A percentile compares a stretch with the other conserved stretches of the same genome.
phyloP scores from a whole-genome alignment of 768 basidiomycete species.

The Tylopilus sp. region DNA sequence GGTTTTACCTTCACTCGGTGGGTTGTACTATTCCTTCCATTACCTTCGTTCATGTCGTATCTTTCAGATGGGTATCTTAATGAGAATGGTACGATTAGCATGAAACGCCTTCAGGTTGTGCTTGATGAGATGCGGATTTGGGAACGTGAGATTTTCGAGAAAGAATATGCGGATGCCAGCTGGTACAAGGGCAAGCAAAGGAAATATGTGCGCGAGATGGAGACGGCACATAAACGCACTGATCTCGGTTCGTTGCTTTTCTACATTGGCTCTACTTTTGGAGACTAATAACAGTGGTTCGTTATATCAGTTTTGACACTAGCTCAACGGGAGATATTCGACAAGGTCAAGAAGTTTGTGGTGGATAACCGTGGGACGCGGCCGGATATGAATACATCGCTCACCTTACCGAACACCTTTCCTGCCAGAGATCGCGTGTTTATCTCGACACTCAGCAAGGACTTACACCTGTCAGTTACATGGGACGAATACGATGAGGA shows the following conservation, averaged over 20 bases:
- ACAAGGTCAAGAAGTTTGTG: slow-evolving; percentile 76
- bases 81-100: slow-evolving; percentile 80
- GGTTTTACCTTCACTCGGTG: slow-evolving; percentile 73
- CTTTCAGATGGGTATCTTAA: slow-evolving; percentile 86
- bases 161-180: slow-evolving; percentile 82
- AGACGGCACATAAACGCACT: slow-evolving; percentile 52
- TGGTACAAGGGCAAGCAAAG: slow-evolving; percentile 95
- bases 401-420: slow-evolving; percentile 76
- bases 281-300: background rate
- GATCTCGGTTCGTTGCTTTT: slow-evolving; percentile 54
- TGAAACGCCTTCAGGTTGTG: slow-evolving; percentile 76
- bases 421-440: slow-evolving; percentile 79
- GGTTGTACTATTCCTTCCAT: slow-evolving; percentile 12
- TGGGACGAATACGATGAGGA: slow-evolving; percentile 95
- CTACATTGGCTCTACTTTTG: background rate
- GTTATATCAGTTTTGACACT: slow-evolving; percentile 57
- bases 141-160: slow-evolving; percentile 90
- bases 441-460: slow-evolving; percentile 68
- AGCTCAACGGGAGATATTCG: slow-evolving; percentile 74
- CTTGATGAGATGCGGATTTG: slow-evolving; percentile 85
- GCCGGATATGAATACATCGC: slow-evolving; percentile 34
- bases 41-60: background rate
- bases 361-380: slow-evolving; percentile 37
- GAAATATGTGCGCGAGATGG: slow-evolving; percentile 66
- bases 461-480: slow-evolving; percentile 72